A percentile compares a stretch with the other conserved stretches of the same genome.
These are phyloP conservation scores for Letharia lupina DNA, from an alignment of 495 filamentous ascomycete species.

Conservation along the genomic window DNA sequence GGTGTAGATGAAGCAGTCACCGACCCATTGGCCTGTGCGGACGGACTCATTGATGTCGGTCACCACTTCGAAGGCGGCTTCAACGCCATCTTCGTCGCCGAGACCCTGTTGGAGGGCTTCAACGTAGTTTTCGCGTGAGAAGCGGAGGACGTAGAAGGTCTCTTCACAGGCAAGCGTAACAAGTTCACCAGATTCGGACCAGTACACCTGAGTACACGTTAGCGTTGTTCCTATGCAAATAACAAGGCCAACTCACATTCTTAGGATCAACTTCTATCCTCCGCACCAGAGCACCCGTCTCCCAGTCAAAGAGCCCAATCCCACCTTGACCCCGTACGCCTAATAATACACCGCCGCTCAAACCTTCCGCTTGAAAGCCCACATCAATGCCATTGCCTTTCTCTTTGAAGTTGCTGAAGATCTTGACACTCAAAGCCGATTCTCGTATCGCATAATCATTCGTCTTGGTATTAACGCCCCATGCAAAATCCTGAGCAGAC, in stretches of 20 bases:
- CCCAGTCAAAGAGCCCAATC: slow-evolving; percentile 95
- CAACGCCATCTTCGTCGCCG: slow-evolving; percentile 91
- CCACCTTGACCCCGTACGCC: slow-evolving; percentile 92
- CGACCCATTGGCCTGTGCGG: slow-evolving; percentile 94
- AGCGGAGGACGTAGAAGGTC: slow-evolving; percentile 88
- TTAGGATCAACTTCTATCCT: slow-evolving; percentile 94
- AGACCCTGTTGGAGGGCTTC: slow-evolving; percentile 70
- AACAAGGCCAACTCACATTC: slow-evolving; percentile 41
- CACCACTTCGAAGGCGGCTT: slow-evolving; percentile 91
- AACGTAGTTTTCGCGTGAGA: slow-evolving; percentile 77
- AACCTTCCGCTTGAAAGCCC: slow-evolving; percentile 88
- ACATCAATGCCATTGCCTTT: slow-evolving; percentile 83
- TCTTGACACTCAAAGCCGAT: slow-evolving; percentile 84
- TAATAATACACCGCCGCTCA: slow-evolving; percentile 83
- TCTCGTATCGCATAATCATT: slow-evolving; percentile 98
- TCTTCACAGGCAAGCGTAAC: slow-evolving; percentile 92
- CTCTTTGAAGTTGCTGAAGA: slow-evolving; percentile 97
- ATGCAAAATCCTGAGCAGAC: slow-evolving; percentile 89
- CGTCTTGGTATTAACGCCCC: slow-evolving; percentile 95
- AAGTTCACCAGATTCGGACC: slow-evolving; percentile 93
- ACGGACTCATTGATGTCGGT: slow-evolving; percentile 92
- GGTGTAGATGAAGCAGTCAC: slow-evolving; percentile 98
- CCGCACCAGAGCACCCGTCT: slow-evolving; percentile 76
- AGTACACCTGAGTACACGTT: slow-evolving; percentile 60
- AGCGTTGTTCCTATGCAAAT: slow-evolving; percentile 9